Evolutionary conservation across 192 early-diverging fungal genomes (phyloP), one percentile per base, ranked within the genome.

Genomic region (Podila horticola): DNA sequence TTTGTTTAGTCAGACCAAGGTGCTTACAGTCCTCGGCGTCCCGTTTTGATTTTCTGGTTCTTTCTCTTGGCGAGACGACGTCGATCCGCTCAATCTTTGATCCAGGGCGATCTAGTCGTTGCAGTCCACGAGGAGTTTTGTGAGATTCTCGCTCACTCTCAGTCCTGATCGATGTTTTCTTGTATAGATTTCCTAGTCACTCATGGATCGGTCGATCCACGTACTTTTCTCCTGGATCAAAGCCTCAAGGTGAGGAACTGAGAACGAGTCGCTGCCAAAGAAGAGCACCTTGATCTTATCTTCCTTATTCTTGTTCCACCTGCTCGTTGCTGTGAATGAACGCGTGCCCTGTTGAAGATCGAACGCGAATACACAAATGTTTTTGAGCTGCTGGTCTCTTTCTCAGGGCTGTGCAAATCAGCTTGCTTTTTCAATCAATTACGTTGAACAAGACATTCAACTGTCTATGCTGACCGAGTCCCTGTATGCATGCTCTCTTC

Each of bases 221-320:
- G 34, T 66, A 90, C 85, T 15, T 82, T 88, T 81, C 45, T 89
- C 87, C 5, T 86, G 68, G 10, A 89, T 70, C 49, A 97, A 74
- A 7, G 85, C 83, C 22, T 86, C 71, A 33, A 96, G 75, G 51
- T 90, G 91, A 5, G 72, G 73, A 0, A 88, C 82, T 7, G 93
- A 93, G 84, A 97, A 98, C 30, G 92, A 86, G 71, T 97, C 95
- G 48, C 92, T 92, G 0, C 97, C 97, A 86, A 97, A 97, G 75
- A 97, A 98, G 19, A 98, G 75, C 5, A 97, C 61, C 26, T 72
- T 81, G 71, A 81, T 65, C 48, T 66, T 76, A 31, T 81, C 45
- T 0, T 67, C 22, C 15, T 73, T 61, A 6, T 34, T 13, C 29
- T 28, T 31, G 59, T 19, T 33, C 5, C 2, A 1, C 59, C 59